Evolutionary conservation across 306 rosid genomes (phyloP), one percentile per base, ranked within the genome.

Genomic region (Citrullus amarus): DNA sequence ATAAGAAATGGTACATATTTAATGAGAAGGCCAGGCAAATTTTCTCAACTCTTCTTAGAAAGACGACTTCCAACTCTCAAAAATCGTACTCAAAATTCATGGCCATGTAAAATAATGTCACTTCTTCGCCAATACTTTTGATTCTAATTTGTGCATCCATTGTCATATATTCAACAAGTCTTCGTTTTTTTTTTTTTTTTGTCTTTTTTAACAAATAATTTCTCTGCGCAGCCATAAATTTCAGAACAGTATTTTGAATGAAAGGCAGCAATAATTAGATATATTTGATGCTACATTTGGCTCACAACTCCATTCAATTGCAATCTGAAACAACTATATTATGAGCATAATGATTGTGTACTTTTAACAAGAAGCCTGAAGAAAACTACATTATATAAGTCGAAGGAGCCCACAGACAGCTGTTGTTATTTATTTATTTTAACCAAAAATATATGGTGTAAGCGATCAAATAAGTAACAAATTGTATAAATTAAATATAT

Each of bases 331-430:
- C 67, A 43, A 2, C 0, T 43, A 43, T 28, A 66, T 67, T 17
- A 67, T 67, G 53, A 69, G 36, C n/a, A 43, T 22, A 69, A 69
- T 41, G 75, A 69, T 69, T 69, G 75, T 43, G 15, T 69, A 53
- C 57, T 53, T 53, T 68, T 12, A 39, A 43, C 43, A 68, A 41
- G 18, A 41, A 41, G 28, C 54, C 75, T 68, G 54, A 22, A 68
- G 34, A 17, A 68, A 68, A n/a, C 53, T 43, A n/a, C 25, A 66
- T 66, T 36, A 66, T 66, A 53, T 53, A 53, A 53, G 5, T 16
- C 7, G 57, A 53, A 53, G 28, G 50, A 66, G 73, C 73, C 73
- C 73, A 66, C 50, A 11, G 51, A 66, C 73, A 66, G 73, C 73
- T 66, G 73, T 36, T 9, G 1, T 60, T 60, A 28, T 66, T 38